Percentiles rank a stretch among this genome's conserved stretches.
These are phyloP conservation scores for Suhomyces pyralidae DNA, from an alignment of 805 yeast genomes.

Conservation along the genomic window DNA sequence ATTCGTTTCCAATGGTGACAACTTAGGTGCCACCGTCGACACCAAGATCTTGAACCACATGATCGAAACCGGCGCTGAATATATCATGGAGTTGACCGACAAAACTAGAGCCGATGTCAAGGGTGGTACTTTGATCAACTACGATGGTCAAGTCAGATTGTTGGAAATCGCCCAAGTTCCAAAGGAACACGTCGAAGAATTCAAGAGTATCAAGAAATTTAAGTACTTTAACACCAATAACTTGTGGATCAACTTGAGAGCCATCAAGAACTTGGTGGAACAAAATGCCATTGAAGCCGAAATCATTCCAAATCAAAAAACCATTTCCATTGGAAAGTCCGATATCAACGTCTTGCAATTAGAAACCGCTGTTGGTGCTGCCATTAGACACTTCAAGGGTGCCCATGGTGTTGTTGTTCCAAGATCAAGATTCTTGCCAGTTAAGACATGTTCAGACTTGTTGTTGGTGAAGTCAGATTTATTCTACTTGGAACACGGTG, in stretches of 20 bases:
- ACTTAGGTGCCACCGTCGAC: conserved; percentile 97
- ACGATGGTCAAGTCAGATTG: conserved; percentile 90
- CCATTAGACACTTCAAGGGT: conserved; percentile 89
- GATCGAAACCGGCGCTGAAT: conserved; percentile 88
- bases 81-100: conserved; percentile 97
- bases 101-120: conserved; percentile 99
- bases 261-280: conserved; percentile 89
- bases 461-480: conserved; percentile 92
- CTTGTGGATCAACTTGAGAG: conserved; percentile 94
- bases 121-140: conserved; percentile 97
- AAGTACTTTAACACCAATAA: conserved; percentile 98
- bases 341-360: conserved; percentile 88
- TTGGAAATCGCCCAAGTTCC: conserved; percentile 98
- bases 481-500: conserved; percentile 88
- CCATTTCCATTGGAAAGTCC: conserved; percentile 70
- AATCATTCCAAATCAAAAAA: conserved; percentile 91
- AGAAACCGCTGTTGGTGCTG: conserved; percentile 99
- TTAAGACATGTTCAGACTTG: conserved; percentile 94
- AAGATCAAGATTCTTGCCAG: conserved; percentile 96
- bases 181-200: conserved; percentile 96
- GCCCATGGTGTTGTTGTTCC: conserved; percentile 99
- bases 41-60: conserved; percentile 86
- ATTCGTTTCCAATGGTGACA: conserved; percentile 97
- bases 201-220: conserved; percentile 96
- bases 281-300: conserved; percentile 79